A percentile compares a stretch with the other conserved stretches of the same genome.
These are phyloP conservation scores for Phoma sp. DNA, from an alignment of 2,329 filamentous ascomycete species.

Conservation along the genomic window DNA sequence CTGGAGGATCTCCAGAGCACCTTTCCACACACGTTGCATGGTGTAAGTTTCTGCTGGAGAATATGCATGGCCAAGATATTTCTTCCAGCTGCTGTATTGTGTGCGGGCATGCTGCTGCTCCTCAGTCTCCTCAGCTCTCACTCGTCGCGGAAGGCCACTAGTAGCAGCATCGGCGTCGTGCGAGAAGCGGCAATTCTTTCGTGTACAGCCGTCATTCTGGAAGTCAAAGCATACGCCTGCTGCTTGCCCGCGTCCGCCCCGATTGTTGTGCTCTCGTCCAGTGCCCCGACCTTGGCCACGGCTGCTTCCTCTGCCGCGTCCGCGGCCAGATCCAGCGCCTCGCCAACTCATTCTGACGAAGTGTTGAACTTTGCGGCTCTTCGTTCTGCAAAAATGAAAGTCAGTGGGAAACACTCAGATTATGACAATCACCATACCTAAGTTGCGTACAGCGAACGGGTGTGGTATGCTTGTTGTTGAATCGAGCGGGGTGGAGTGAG, in stretches of 20 bases:
- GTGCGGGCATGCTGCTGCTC: constrained; percentile 31
- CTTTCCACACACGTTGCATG: constrained; percentile 37
- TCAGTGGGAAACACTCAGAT: background rate
- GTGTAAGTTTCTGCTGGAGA: constrained; percentile 20
- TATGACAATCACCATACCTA: background rate
- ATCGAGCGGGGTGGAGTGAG: background rate
- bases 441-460: background rate
- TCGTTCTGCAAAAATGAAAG: too few species aligned
- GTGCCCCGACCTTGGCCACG: background rate
- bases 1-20: constrained; percentile 36
- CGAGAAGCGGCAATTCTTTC: background rate
- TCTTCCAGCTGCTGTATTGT: constrained; percentile 40
- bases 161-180: background rate
- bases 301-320: background rate
- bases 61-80: constrained; percentile 27
- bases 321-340: background rate
- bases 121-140: constrained; percentile 21
- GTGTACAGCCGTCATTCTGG: background rate
- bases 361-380: background rate
- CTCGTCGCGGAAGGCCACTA: background rate
- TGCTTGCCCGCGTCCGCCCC: background rate
- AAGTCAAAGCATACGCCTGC: background rate
- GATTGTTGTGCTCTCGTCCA: background rate
- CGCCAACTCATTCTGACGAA: background rate
- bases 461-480: background rate